Conservation (phyloP, 768 basidiomycete genomes). For the Pisolithus microcarpus region DNA sequence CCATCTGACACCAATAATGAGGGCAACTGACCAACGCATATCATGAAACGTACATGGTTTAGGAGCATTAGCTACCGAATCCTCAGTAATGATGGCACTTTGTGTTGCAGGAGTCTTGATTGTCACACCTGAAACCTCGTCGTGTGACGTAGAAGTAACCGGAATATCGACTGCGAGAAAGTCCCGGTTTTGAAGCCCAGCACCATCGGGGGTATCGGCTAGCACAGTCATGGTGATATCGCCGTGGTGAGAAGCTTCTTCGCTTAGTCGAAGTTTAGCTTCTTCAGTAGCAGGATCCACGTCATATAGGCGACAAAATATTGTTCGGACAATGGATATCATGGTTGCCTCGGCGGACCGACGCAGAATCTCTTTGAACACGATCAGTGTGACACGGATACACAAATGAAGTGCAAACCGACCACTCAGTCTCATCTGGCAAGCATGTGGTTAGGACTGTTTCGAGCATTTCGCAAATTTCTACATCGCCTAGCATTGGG, state of each 20-base stretch:
- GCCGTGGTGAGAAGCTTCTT: constrained; percentile 45
- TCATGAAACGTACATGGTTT: constrained; percentile 17
- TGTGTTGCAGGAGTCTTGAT: background rate
- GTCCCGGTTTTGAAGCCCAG: constrained; percentile 9
- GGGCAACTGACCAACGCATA: background rate
- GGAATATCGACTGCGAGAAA: constrained; percentile 8
- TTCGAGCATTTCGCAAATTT: constrained; percentile 97
- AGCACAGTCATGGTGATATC: constrained; percentile 57
- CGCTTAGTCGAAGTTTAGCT: constrained; percentile 46
- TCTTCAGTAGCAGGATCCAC: constrained; percentile 66
- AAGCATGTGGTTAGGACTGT: constrained; percentile 95
- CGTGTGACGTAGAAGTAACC: background rate
- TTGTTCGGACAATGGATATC: constrained; percentile 76
- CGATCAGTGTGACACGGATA: constrained; percentile 9
- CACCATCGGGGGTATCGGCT: constrained; percentile 6
- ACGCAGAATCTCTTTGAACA: constrained; percentile 66
- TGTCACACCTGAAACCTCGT: background rate
- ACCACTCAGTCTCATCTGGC: constrained; percentile 96
- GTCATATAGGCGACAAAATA: constrained; percentile 65
- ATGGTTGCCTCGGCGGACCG: constrained; percentile 86
- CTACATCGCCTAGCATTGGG: constrained; percentile 75
- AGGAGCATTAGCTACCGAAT: constrained; percentile 5
- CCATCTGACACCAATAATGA: constrained; percentile 49
- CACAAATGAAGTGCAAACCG: constrained; percentile 24
- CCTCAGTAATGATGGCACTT: background rate